Conservation (phyloP, 352 stramenopile genomes). For the Pythium vanterpoolii region DNA sequence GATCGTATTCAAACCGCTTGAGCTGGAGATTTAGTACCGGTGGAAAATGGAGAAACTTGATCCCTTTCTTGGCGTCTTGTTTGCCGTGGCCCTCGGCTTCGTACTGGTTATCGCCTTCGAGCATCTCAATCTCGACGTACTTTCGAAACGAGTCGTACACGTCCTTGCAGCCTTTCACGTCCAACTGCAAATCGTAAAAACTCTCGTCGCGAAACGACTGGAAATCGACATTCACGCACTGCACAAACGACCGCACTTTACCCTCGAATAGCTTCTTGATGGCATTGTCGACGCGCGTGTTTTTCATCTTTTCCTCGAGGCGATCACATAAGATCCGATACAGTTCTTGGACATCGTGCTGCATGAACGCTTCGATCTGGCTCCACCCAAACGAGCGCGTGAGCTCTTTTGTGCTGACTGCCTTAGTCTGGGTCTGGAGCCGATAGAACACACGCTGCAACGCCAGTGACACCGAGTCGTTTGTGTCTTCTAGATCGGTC, state of each 20-base stretch:
- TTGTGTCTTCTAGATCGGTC: conserved; percentile 74
- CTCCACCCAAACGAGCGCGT: conserved; percentile 93
- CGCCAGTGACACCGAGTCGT: conserved; percentile 78
- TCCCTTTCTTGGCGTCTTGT: conserved; percentile 88
- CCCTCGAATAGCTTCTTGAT: conserved; percentile 90
- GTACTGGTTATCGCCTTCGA: conserved; percentile 94
- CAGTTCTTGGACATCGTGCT: conserved; percentile 92
- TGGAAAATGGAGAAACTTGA: conserved; percentile 83
- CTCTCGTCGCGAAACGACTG: conserved; percentile 85
- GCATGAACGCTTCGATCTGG: conserved; percentile 89
- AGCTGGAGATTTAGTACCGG: conserved; percentile 92
- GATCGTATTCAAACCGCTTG: conserved; percentile 89
- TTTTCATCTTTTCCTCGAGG: conserved; percentile 93
- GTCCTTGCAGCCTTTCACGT: conserved; percentile 90
- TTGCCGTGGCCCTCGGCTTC: conserved; percentile 86
- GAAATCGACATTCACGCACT: conserved; percentile 90
- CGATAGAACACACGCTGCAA: conserved; percentile 86
- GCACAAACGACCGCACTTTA: conserved; percentile 87
- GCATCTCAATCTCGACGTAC: conserved; percentile 91
- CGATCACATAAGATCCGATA: conserved; percentile 91
- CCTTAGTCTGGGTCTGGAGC: conserved; percentile 62
- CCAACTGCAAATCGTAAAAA: conserved; percentile 92
- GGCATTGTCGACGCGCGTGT: conserved; percentile 70
- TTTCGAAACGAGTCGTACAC: conserved; percentile 89
- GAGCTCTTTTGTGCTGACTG: conserved; percentile 90